A percentile compares a stretch with the other conserved stretches of the same genome.
phyloP scores from a whole-genome alignment of 177 flowering plant species.

The Vitis hybrid region DNA sequence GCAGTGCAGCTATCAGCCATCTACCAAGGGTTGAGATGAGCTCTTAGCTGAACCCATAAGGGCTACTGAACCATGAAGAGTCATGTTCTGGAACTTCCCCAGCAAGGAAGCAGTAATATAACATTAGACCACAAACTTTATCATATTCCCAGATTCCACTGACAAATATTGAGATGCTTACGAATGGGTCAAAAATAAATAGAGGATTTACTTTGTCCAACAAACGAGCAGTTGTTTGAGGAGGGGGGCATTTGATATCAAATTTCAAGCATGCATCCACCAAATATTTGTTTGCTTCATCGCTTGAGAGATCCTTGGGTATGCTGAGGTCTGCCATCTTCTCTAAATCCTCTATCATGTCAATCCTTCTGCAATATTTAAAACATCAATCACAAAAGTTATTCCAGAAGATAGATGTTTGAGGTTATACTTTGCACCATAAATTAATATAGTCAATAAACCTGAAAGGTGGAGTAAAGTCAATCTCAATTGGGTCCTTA shows the following conservation, averaged over 20 bases:
- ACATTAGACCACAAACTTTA: no score
- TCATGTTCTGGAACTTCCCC: no score
- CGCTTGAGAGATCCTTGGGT: slow-evolving; percentile 84
- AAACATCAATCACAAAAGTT: slow-evolving; percentile 7
- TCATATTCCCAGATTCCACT: no score
- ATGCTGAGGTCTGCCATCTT: slow-evolving; percentile 67
- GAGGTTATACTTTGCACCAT: background rate
- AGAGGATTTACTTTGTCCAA: slow-evolving; percentile 70
- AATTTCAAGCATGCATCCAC: slow-evolving; percentile 65
- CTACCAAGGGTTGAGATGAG: no score
- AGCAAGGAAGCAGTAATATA: no score
- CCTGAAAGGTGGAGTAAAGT: slow-evolving; percentile 99
- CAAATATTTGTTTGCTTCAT: slow-evolving; percentile 72
- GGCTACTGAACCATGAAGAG: no score
- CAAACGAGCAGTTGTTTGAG: slow-evolving; percentile 87
- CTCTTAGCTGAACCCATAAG: no score
- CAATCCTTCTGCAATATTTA: slow-evolving; percentile 68
- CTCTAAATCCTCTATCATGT: slow-evolving; percentile 89
- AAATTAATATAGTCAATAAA: slow-evolving; percentile 11
- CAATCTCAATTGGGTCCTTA: slow-evolving; percentile 90
- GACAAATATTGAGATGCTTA: no score
- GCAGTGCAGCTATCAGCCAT: no score
- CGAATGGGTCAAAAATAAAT: background rate
- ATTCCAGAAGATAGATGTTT: background rate
- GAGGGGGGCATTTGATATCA: slow-evolving; percentile 89